These are phyloP conservation scores for Fusarium nelsonii DNA, from an alignment of 2,329 filamentous ascomycete genomes.

Conservation along the genomic window DNA sequence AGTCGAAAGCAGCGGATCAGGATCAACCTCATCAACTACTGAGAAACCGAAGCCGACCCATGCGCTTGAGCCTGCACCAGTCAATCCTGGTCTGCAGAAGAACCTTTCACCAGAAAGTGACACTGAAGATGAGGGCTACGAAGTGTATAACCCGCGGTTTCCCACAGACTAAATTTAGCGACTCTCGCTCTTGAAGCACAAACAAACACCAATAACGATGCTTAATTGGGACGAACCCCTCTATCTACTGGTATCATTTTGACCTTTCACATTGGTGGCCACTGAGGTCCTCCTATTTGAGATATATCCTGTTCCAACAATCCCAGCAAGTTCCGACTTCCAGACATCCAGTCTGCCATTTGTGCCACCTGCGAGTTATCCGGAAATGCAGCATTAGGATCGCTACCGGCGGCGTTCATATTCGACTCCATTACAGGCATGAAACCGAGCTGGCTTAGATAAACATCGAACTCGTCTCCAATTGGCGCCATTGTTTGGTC, in stretches of 20 bases:
- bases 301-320: constrained; percentile 72
- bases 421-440: constrained; percentile 59
- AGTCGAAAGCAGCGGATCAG: constrained; percentile 55
- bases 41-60: constrained; percentile 53
- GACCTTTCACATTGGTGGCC: constrained; percentile 47
- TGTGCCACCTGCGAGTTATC: constrained; percentile 57
- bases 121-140: constrained; percentile 78
- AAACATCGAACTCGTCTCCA: constrained; percentile 72
- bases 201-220: neutral
- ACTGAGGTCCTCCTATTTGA: constrained; percentile 56
- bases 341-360: constrained; percentile 74
- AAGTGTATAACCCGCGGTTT: constrained; percentile 72
- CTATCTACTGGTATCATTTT: constrained; percentile 12
- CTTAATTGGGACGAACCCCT: constrained; percentile 1
- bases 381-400: constrained; percentile 38
- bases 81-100: constrained; percentile 42
- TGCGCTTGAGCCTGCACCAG: constrained; percentile 36
- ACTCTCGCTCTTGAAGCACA: neutral
- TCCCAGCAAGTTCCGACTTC: constrained; percentile 74
- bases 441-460: constrained; percentile 72
- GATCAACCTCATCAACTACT: constrained; percentile 56
- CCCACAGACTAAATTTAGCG: constrained; percentile 68
- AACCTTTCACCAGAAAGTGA: constrained; percentile 65
- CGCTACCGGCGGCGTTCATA: constrained; percentile 22
- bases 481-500: constrained; percentile 62